Evolutionary conservation across 2,329 filamentous ascomycete species (phyloP).

Genomic region (Fusarium sp.): DNA sequence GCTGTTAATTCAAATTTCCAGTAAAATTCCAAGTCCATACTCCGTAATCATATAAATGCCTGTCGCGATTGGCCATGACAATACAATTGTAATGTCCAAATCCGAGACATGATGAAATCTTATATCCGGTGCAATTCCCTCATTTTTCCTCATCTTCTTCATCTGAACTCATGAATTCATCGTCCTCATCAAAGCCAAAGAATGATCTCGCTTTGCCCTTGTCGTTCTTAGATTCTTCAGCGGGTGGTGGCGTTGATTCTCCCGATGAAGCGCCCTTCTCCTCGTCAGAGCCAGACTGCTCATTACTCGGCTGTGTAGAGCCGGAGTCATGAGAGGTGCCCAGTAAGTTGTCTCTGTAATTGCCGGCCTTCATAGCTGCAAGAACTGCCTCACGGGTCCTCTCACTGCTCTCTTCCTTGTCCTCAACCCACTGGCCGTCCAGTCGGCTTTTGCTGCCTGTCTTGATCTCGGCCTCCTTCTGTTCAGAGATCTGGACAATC

Average conservation of each 20-base stretch:
- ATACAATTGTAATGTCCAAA: neutral
- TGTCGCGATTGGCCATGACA: constrained; percentile 34
- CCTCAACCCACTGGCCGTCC: constrained; percentile 94
- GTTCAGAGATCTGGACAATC: constrained; percentile 85
- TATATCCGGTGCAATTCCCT: neutral
- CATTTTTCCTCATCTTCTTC: constrained; percentile 58
- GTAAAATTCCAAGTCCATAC: constrained; percentile 34
- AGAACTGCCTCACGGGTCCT: constrained; percentile 82
- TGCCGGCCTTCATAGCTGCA: constrained; percentile 73
- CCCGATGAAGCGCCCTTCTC: constrained; percentile 56
- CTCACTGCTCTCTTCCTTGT: constrained; percentile 89
- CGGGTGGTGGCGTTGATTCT: constrained; percentile 62
- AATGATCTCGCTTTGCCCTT: constrained; percentile 63
- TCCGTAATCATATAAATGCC: constrained; percentile 41
- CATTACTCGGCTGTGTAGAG: constrained; percentile 50
- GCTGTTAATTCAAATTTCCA: constrained; percentile 31
- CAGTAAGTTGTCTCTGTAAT: constrained; percentile 69
- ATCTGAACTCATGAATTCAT: constrained; percentile 78
- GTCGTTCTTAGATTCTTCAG: constrained; percentile 54
- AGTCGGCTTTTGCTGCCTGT: constrained; percentile 77
- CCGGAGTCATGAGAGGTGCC: constrained; percentile 62
- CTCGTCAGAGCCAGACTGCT: constrained; percentile 49
- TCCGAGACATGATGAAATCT: neutral
- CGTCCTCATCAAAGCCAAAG: constrained; percentile 83
- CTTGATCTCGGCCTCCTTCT: constrained; percentile 83